Base-by-base conservation (phyloP, 345 rosid species). In the Gossypium sturtianum region DNA sequence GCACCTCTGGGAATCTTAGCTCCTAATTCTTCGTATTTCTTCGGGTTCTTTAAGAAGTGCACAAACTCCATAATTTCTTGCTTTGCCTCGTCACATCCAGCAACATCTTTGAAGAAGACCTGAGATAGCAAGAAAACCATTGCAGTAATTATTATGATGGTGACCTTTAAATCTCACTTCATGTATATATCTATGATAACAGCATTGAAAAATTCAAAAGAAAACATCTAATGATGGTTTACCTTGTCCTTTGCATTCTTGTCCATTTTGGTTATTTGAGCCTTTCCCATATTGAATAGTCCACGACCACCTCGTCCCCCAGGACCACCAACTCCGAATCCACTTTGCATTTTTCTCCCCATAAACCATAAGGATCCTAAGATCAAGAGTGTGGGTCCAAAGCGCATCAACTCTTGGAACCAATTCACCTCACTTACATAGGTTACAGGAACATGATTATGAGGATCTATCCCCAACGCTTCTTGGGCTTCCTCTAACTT, bases 71-170 rank as follows among this genome's bases (percentile, higher is more conserved):
- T 83, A 20, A 85, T 84, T 76, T 87, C 87, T 75, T 84, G 84
- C 73, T 87, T 85, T 76, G 89, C 87, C 80, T 85, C 91, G 59
- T 87, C 91, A 70, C 89, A 87, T 9, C 91, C 86, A 79, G 87
- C 89, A 53, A 84, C 86, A 73, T 85, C 89, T 75, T 85, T 85
- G 67, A 85, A 87, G 70, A 78, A 82, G 61, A 85, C 85, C 88
- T 85, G 66, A 51, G 20, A 76, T 61, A 52, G 19, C 57, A 76
- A 69, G 58, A 52, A 69, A 9, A 74, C 60, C 71, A 62, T 80
- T 63, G 53, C 64, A 70, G 19, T 7, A 54, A 53, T 64, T 48
- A 57, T 54, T 41, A 60, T 25, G 64, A 3, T 17, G 56, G 27
- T 66, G 51, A 66, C 56, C 9, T 23, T 12, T 19, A 19, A 27